Conservation (phyloP, 192 early-diverging fungal species). For the Phlyctochytrium planicorne region DNA sequence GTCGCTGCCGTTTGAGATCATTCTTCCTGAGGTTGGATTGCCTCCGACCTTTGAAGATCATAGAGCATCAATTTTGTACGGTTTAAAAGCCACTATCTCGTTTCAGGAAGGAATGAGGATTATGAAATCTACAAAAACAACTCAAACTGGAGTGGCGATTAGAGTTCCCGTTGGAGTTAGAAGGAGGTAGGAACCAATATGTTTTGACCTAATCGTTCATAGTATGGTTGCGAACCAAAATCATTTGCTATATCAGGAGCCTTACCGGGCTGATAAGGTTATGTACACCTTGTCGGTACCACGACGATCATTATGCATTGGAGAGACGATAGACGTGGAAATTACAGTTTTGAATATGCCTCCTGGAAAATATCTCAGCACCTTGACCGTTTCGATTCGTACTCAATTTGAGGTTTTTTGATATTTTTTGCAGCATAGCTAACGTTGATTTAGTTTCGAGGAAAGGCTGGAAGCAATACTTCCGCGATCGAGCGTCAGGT, state of each 20-base stretch:
- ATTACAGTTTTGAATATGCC: not conserved
- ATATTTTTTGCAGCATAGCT: not conserved
- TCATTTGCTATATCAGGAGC: conserved; percentile 1
- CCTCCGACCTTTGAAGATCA: not conserved
- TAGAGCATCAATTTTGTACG: not conserved
- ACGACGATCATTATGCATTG: not conserved
- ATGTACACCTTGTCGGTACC: not conserved
- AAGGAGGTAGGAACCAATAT: not conserved
- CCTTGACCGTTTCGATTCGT: not conserved
- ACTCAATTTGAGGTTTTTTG: not conserved
- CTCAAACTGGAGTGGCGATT: not conserved
- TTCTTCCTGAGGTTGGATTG: not conserved
- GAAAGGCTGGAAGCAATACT: too few relatives aligned
- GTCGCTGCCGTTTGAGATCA: not conserved
- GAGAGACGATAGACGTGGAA: not conserved
- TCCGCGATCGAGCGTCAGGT: not conserved
- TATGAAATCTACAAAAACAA: not conserved
- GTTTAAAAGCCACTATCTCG: not conserved
- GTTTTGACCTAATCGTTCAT: not conserved
- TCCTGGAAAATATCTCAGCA: not conserved
- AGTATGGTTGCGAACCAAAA: not conserved
- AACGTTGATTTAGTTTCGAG: not conserved
- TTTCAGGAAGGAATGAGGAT: conserved; percentile 3
- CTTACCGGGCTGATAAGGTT: not conserved
- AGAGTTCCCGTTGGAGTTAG: not conserved